A percentile compares a stretch with the other conserved stretches of the same genome.
These are phyloP conservation scores for Colletotrichum sp. DNA, from an alignment of 2,329 filamentous ascomycete genomes.

Conservation along the genomic window DNA sequence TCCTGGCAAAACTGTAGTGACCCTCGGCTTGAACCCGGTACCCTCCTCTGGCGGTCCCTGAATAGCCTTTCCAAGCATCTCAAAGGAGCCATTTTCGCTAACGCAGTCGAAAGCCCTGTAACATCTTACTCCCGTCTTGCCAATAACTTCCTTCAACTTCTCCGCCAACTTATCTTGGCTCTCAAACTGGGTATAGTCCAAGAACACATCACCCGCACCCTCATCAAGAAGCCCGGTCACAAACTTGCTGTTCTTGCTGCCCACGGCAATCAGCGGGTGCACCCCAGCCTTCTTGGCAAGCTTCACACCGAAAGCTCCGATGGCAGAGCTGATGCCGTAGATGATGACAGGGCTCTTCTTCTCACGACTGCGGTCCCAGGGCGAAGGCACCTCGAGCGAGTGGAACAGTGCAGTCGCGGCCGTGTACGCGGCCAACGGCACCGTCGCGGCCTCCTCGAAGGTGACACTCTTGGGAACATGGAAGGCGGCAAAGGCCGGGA, in stretches of 20 bases:
- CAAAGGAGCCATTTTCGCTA: constrained; percentile 19
- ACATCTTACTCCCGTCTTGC: constrained; percentile 1
- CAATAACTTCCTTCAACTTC: constrained; percentile 17
- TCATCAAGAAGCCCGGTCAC: constrained; percentile 8
- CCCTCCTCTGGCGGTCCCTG: constrained; percentile 15
- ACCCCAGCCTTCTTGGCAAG: constrained; percentile 55
- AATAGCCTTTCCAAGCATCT: constrained; percentile 19
- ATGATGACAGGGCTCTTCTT: constrained; percentile 36
- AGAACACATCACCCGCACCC: constrained; percentile 15
- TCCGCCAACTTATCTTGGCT: constrained; percentile 16
- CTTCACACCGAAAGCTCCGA: constrained; percentile 62
- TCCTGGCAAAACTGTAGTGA: constrained; percentile 21
- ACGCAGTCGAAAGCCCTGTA: constrained; percentile 22
- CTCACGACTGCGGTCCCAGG: constrained; percentile 40
- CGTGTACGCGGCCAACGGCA: constrained; percentile 62
- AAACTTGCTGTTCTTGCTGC: constrained; percentile 42
- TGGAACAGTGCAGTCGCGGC: constrained; percentile 56
- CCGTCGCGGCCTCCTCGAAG: constrained; percentile 62
- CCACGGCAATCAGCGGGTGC: constrained; percentile 63
- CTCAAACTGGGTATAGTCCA: constrained; percentile 24
- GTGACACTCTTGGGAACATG: constrained; percentile 52
- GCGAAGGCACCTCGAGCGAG: constrained; percentile 50
- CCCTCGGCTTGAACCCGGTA: constrained; percentile 10
- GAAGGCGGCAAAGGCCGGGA: constrained; percentile 61
- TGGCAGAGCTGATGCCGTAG: constrained; percentile 56